Percentiles rank a stretch among this genome's conserved stretches.
These are phyloP conservation scores for Saposhnikovia divaricata DNA, from an alignment of 129 eudicot genomes.

Conservation along the genomic window DNA sequence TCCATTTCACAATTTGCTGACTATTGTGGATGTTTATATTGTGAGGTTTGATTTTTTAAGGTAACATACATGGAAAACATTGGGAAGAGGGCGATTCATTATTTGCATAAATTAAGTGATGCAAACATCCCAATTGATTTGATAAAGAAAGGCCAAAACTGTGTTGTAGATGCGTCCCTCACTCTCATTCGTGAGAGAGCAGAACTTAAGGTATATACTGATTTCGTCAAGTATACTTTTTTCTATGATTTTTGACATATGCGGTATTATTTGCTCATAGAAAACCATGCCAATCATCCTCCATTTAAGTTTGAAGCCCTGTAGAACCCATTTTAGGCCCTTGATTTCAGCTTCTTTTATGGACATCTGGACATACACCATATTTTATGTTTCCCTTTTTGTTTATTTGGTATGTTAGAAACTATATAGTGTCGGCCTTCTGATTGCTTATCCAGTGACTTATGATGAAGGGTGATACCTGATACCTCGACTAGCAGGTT, in stretches of 20 bases:
- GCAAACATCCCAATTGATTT: constrained; percentile 62
- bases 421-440: not conserved
- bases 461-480: not conserved
- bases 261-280: not conserved
- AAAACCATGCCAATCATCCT: not conserved
- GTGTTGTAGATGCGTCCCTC: constrained; percentile 93
- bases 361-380: not conserved
- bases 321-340: not conserved
- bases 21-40: not conserved
- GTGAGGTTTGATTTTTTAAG: not conserved
- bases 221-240: constrained; percentile 1
- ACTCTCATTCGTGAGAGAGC: constrained; percentile 97
- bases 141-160: constrained; percentile 72
- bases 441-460: not conserved
- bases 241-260: not conserved
- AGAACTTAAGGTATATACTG: constrained; percentile 64
- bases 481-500: not conserved
- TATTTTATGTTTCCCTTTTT: not conserved
- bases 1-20: not conserved
- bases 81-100: constrained; percentile 69
- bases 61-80: constrained; percentile 41
- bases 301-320: not conserved
- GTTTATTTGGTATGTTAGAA: not conserved
- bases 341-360: not conserved
- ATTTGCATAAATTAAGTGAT: constrained; percentile 53